Evolutionary conservation across 73 alveolate species (phyloP).

Genomic region (Paraurostyla sp.): DNA sequence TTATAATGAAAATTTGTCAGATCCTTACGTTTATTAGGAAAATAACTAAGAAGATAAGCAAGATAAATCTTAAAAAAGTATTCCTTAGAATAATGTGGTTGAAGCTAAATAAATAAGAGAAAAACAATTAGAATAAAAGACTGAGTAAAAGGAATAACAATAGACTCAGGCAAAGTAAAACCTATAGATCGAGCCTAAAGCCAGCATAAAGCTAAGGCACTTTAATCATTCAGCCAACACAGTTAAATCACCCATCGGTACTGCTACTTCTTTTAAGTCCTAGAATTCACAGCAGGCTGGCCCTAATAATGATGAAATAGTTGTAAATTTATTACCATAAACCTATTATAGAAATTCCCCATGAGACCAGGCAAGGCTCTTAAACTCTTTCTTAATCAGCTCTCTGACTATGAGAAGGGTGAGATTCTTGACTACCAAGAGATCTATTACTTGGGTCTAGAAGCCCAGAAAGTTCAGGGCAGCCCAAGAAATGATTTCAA

Average conservation of each 20-base stretch:
- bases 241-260: slow-evolving; percentile 40
- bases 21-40: no score
- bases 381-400: slow-evolving; percentile 75
- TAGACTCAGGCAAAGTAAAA: no score
- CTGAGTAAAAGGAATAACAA: no score
- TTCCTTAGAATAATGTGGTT: no score
- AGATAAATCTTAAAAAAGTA: no score
- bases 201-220: not conserved
- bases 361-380: slow-evolving; percentile 80
- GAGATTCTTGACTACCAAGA: slow-evolving; percentile 86
- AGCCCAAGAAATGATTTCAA: slow-evolving; percentile 58
- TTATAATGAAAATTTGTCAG: no score
- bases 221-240: not conserved
- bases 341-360: slow-evolving; percentile 53
- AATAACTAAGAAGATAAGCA: no score
- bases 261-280: slow-evolving; percentile 54
- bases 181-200: not conserved
- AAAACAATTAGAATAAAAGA: no score
- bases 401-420: slow-evolving; percentile 84
- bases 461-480: slow-evolving; percentile 60
- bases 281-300: slow-evolving; percentile 62
- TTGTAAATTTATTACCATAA: not conserved
- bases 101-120: no score
- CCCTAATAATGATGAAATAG: slow-evolving; percentile 57
- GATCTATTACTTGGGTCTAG: slow-evolving; percentile 69